Conservation (phyloP, 1,284 basidiomycete genomes). For the Vanrija sp. region DNA sequence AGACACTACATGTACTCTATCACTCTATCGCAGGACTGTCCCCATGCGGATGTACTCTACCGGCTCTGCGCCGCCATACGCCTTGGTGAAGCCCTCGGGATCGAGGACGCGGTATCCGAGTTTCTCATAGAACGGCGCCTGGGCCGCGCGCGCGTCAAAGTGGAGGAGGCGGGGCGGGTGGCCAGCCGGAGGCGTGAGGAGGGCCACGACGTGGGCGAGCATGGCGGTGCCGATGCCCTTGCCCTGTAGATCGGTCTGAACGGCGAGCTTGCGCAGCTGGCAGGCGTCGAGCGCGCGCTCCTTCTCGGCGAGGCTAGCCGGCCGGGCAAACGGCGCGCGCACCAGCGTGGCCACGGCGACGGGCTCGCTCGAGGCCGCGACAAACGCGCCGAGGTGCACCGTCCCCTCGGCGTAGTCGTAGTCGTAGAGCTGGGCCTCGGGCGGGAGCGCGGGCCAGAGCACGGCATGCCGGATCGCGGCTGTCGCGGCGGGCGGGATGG, state of each 20-base stretch:
- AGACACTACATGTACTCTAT: neutral
- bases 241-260: constrained; percentile 20
- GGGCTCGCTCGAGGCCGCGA: neutral
- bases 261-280: constrained; percentile 36
- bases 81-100: constrained; percentile 18
- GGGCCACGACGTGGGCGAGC: constrained; percentile 1
- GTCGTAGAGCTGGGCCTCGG: constrained; percentile 13
- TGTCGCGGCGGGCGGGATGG: constrained; percentile 12
- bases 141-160: constrained; percentile 24
- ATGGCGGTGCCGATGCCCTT: constrained; percentile 21
- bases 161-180: constrained; percentile 15
- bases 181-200: neutral
- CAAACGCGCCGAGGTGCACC: constrained; percentile 25
- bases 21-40: constrained; percentile 8
- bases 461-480: constrained; percentile 20
- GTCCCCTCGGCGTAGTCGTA: constrained; percentile 19
- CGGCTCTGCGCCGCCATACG: constrained; percentile 10
- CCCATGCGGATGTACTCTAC: constrained; percentile 31
- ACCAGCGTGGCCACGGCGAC: constrained; percentile 24
- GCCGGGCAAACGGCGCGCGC: constrained; percentile 5
- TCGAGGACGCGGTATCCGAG: constrained; percentile 24
- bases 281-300: neutral
- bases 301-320: neutral
- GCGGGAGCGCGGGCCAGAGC: constrained; percentile 26
- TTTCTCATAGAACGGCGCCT: constrained; percentile 24